Percentiles rank a stretch among this genome's conserved stretches.
Evolutionary conservation across 2,329 filamentous ascomycete species (phyloP).

Genomic region (Diaporthe nobilis): DNA sequence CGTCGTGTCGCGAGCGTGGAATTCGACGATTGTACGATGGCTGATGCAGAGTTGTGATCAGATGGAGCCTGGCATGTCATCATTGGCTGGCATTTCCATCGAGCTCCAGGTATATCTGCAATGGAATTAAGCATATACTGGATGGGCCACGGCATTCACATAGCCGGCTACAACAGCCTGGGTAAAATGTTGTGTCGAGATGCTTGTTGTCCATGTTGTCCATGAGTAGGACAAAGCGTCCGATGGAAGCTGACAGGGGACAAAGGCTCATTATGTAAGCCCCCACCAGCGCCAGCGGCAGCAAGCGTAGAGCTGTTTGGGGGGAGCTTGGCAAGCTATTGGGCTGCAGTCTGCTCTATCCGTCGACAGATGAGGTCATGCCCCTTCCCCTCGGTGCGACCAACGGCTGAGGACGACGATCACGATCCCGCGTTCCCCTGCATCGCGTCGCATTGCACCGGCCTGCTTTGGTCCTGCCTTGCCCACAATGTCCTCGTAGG

Average conservation of each 20-base stretch:
- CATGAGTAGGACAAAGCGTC: too few relatives aligned
- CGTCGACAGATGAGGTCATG: conserved; percentile 23
- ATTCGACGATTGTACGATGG: background rate
- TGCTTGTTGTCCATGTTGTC: background rate
- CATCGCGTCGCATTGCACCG: conserved; percentile 19
- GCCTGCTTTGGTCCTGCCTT: conserved; percentile 2
- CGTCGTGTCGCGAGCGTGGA: background rate
- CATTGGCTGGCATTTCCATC: background rate
- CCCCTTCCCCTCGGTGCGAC: conserved; percentile 10
- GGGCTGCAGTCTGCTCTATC: background rate
- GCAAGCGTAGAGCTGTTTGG: background rate
- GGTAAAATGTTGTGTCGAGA: too few relatives aligned
- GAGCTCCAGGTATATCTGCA: background rate
- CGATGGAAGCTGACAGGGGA: background rate
- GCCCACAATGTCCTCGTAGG: conserved; percentile 30
- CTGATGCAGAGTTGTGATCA: background rate
- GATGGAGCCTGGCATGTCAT: background rate
- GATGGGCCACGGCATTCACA: background rate
- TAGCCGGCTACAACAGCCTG: background rate
- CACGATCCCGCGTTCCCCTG: conserved; percentile 7
- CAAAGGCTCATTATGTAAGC: background rate
- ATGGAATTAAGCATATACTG: background rate
- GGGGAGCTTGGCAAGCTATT: conserved; percentile 8
- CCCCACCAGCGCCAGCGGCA: background rate
- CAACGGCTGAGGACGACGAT: conserved; percentile 19